These are phyloP conservation scores for Paramecium pentaurelia DNA, from an alignment of 73 alveolate species.

Conservation along the genomic window DNA sequence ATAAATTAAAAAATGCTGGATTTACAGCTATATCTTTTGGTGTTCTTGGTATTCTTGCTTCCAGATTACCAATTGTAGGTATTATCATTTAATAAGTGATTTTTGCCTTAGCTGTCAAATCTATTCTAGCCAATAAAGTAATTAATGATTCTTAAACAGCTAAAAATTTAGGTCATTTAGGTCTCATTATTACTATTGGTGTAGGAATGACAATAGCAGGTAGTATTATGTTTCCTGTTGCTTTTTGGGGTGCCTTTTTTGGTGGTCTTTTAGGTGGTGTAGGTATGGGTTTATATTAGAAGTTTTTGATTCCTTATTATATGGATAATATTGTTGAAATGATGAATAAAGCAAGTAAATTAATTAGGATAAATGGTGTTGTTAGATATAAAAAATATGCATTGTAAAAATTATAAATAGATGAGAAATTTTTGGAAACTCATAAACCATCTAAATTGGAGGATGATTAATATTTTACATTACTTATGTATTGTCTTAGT, in stretches of 20 bases:
- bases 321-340: slow-evolving; percentile 14
- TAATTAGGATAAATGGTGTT: neutral
- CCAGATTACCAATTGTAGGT: slow-evolving; percentile 38
- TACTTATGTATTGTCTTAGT: neutral
- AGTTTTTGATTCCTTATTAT: neutral
- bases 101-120: slow-evolving; percentile 4
- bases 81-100: slow-evolving; percentile 6
- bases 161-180: slow-evolving; percentile 25
- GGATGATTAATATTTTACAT: slow-evolving; percentile 6
- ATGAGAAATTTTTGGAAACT: neutral
- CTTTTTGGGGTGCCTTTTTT: slow-evolving; percentile 34
- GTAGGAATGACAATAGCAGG: slow-evolving; percentile 24
- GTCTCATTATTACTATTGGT: neutral
- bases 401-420: neutral
- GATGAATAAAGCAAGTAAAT: neutral
- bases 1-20: slow-evolving; percentile 40
- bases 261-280: slow-evolving; percentile 38
- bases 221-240: neutral
- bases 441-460: neutral
- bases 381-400: neutral
- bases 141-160: slow-evolving; percentile 9
- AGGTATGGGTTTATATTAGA: slow-evolving; percentile 16
- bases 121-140: neutral
- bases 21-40: slow-evolving; percentile 41
- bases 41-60: neutral